Evolutionary conservation across 2,329 filamentous ascomycete genomes (phyloP).

Genomic region (Paraphoma chrysanthemicola): DNA sequence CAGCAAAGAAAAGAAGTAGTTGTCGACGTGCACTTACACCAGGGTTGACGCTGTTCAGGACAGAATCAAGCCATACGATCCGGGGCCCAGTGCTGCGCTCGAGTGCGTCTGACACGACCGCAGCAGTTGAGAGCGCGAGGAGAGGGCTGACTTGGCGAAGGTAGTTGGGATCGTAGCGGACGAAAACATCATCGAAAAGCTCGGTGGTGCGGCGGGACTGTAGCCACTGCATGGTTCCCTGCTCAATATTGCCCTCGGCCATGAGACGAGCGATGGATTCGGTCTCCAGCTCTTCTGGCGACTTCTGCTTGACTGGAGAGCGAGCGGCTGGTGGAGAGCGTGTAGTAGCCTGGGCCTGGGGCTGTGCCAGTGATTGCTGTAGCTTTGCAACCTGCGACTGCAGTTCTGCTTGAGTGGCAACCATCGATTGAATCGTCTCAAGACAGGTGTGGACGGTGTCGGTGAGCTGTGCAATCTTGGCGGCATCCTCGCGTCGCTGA

Average conservation of each 20-base stretch:
- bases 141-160: slow-evolving; percentile 63
- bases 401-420: slow-evolving; percentile 70
- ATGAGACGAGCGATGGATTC: slow-evolving; percentile 69
- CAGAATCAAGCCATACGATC: slow-evolving; percentile 65
- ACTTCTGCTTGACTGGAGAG: slow-evolving; percentile 52
- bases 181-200: slow-evolving; percentile 69
- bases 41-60: slow-evolving; percentile 62
- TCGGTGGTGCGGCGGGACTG: slow-evolving; percentile 65
- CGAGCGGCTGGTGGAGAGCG: slow-evolving; percentile 40
- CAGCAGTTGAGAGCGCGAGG: slow-evolving; percentile 66
- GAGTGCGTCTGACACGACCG: slow-evolving; percentile 66
- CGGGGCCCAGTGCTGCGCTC: slow-evolving; percentile 61
- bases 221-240: slow-evolving; percentile 64
- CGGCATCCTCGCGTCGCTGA: slow-evolving; percentile 61
- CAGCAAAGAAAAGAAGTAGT: not conserved
- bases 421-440: slow-evolving; percentile 74
- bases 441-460: slow-evolving; percentile 70
- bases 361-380: slow-evolving; percentile 50
- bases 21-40: slow-evolving; percentile 3
- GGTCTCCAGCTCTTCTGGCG: slow-evolving; percentile 64
- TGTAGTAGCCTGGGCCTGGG: slow-evolving; percentile 13
- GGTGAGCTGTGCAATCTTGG: slow-evolving; percentile 77
- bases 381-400: slow-evolving; percentile 62
- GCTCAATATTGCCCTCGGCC: slow-evolving; percentile 59
- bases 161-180: slow-evolving; percentile 64